Evolutionary conservation across 2,329 filamentous ascomycete genomes (phyloP), one percentile per base, ranked within the genome.

Genomic region (Calonectria naviculata): DNA sequence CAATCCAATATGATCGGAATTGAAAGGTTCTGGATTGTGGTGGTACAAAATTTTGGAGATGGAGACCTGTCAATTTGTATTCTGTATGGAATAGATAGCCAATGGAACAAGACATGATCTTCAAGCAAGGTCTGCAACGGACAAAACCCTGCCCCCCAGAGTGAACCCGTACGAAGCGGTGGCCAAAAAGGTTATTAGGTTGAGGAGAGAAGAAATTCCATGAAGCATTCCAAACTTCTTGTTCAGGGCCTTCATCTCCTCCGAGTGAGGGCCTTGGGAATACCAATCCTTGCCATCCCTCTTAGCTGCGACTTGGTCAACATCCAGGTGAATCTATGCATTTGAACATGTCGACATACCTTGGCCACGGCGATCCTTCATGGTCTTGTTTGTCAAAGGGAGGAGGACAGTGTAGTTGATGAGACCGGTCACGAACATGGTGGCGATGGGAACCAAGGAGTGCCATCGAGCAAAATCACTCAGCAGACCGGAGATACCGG

Each of bases 261-360:
- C 88, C 6, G 93, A 97, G 79, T 97, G 94, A 44, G 95, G 94
- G 1, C 92, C 89, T 64, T 90, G 85, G 74, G 97, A 95, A 79
- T 93, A 94, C 83, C 92, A 94, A 81, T 93, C 94, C 88, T 97
- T 98, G 66, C 95, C 95, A 81, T 98, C 96, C 78, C 93, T 91
- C 72, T 93, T 95, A 87, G 96, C 95, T 92, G 71, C 49, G 66
- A 12, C 54, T 31, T 61, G 5, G 44, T 81, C 60, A 81, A 72
- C 41, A 67, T 38, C 36, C 1, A 19, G 7, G 3, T 15, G 1
- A 13, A n/a, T 1, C n/a, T 28, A 21, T 12, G 31, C n/a, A 26
- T 15, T 8, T 44, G 28, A 31, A 19, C 38, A 12, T 13, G 49
- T 44, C 34, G 34, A 81, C 88, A 74, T 85, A 94, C 94, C 93